phyloP scores from a whole-genome alignment of 352 stramenopile genomes.

The Phytophthora litchii region DNA sequence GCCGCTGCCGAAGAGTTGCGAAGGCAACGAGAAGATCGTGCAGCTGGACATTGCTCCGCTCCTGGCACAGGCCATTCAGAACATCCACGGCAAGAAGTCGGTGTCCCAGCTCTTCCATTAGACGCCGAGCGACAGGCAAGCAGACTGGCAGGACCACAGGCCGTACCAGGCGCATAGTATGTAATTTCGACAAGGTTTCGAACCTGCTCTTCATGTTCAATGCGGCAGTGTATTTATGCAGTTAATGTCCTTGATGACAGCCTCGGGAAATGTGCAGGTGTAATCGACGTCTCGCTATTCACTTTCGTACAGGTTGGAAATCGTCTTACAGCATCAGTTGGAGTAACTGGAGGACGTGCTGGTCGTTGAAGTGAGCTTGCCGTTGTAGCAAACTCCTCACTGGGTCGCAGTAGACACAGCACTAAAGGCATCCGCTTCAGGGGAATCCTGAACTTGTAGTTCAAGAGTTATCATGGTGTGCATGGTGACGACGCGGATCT shows the following conservation, averaged over 20 bases:
- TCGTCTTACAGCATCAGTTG: not conserved
- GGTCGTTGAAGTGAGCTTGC: constrained; percentile 3
- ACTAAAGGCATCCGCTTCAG: too few relatives aligned
- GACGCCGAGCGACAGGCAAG: constrained; percentile 20
- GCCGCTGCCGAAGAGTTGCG: constrained; percentile 81
- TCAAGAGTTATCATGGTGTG: too few relatives aligned
- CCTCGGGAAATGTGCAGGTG: constrained; percentile 6
- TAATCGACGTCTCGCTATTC: constrained; percentile 2
- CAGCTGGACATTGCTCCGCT: constrained; percentile 98
- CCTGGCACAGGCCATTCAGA: constrained; percentile 98
- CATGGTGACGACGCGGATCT: too few relatives aligned
- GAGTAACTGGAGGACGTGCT: not conserved
- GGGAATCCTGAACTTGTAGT: too few relatives aligned
- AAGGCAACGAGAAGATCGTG: constrained; percentile 98
- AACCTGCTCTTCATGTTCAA: constrained; percentile 24
- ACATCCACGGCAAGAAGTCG: constrained; percentile 99
- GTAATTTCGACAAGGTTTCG: constrained; percentile 41
- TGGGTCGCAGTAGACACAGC: not conserved
- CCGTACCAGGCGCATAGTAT: constrained; percentile 34
- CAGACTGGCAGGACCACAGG: constrained; percentile 16
- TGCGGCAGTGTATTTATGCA: constrained; percentile 35
- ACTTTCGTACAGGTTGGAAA: not conserved
- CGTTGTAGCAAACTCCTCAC: constrained; percentile 3
- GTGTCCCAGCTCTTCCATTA: constrained; percentile 99
- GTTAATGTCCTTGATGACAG: constrained; percentile 15